Evolutionary conservation across 192 early-diverging fungal genomes (phyloP).

Genomic region (Chytriomyces sp.): DNA sequence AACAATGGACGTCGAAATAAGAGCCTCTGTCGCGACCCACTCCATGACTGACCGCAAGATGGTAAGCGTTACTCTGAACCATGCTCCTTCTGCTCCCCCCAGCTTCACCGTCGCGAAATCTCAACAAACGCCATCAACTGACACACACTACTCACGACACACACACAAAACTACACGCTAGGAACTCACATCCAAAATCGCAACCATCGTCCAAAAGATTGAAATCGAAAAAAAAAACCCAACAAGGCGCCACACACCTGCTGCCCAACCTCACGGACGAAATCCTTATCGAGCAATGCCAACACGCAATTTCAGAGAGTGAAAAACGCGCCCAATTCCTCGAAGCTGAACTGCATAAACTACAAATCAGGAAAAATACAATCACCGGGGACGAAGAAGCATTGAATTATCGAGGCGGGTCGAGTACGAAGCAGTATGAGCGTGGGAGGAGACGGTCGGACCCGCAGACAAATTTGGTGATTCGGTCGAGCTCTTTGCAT

Average conservation of each 20-base stretch:
- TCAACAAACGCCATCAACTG: not conserved
- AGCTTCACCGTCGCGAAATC: no score
- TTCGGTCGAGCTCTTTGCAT: no score
- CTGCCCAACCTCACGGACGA: constrained; percentile 72
- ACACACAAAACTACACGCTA: no score
- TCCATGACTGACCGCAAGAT: no score
- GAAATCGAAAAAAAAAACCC: constrained; percentile 74
- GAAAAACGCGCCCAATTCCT: constrained; percentile 50
- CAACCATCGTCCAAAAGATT: constrained; percentile 56
- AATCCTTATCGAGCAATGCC: constrained; percentile 75
- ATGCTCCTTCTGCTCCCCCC: no score
- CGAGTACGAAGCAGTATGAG: not conserved
- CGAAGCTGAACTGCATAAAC: constrained; percentile 40
- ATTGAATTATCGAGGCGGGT: not conserved
- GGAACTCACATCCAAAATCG: constrained; percentile 8
- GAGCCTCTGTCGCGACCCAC: no score
- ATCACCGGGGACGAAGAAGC: constrained; percentile 24
- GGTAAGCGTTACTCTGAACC: no score
- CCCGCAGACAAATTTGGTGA: constrained; percentile 6
- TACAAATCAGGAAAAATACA: constrained; percentile 34
- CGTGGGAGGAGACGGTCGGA: constrained; percentile 20
- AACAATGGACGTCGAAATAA: no score
- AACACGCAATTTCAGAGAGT: constrained; percentile 55
- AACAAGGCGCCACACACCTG: constrained; percentile 77
- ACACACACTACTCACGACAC: no score